Percentiles rank a stretch among this genome's conserved stretches.
Evolutionary conservation across 106 monocot genomes (phyloP).

Genomic region (Dioscorea dumetorum): DNA sequence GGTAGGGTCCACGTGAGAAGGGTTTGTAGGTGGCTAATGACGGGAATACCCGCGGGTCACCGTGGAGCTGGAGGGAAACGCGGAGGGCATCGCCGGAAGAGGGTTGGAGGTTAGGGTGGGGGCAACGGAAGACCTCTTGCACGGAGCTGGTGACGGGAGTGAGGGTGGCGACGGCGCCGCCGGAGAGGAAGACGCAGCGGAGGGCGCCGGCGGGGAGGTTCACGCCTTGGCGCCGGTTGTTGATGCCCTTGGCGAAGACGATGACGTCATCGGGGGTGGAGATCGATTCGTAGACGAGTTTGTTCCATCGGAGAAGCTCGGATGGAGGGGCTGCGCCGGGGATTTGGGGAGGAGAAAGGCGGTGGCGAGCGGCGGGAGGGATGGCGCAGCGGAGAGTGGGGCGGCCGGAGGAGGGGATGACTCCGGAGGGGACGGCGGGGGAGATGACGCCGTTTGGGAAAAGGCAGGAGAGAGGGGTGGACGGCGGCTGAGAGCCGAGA

Average conservation of each 20-base stretch:
- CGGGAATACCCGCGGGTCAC: slow-evolving; percentile 15
- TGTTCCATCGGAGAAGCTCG: slow-evolving; percentile 41
- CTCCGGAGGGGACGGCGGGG: slow-evolving; percentile 25
- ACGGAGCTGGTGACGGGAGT: slow-evolving; percentile 41
- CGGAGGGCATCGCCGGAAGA: not conserved
- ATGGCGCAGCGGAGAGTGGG: slow-evolving; percentile 31
- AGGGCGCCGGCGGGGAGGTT: slow-evolving; percentile 25
- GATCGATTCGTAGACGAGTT: slow-evolving; percentile 52
- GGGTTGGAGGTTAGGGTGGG: slow-evolving; percentile 16
- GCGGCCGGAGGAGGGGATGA: slow-evolving; percentile 16
- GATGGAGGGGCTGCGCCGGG: slow-evolving; percentile 10
- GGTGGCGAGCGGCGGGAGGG: slow-evolving; percentile 22
- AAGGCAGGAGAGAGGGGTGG: slow-evolving; percentile 28
- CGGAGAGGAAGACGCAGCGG: slow-evolving; percentile 35
- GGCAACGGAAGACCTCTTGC: slow-evolving; percentile 84
- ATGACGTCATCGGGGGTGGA: slow-evolving; percentile 52
- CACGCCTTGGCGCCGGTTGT: slow-evolving; percentile 17
- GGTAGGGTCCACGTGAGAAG: not conserved
- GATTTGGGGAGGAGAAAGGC: slow-evolving; percentile 21
- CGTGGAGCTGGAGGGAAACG: slow-evolving; percentile 19
- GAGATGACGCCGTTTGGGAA: slow-evolving; percentile 41
- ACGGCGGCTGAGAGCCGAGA: not conserved
- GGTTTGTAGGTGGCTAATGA: slow-evolving; percentile 37
- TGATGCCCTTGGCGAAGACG: slow-evolving; percentile 82
- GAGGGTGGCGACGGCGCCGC: slow-evolving; percentile 2